phyloP scores from a whole-genome alignment of 352 stramenopile genomes.

The Globisporangium polare region DNA sequence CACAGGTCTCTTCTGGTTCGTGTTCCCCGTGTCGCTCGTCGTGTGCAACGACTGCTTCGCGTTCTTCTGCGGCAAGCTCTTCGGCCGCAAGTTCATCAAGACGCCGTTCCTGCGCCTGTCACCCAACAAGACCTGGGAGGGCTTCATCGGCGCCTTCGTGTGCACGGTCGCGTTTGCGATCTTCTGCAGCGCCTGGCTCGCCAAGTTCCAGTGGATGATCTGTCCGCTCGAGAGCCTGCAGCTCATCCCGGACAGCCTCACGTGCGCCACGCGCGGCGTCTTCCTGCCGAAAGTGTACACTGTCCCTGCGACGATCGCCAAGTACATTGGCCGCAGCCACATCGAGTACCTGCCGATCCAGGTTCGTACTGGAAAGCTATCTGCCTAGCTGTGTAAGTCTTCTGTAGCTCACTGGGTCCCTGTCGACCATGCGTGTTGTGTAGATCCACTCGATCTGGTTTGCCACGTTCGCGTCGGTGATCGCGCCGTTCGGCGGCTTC shows the following conservation, averaged over 20 bases:
- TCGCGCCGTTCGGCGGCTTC: conserved; percentile 99
- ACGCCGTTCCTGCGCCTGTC: conserved; percentile 88
- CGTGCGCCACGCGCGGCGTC: conserved; percentile 56
- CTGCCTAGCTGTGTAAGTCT: neutral
- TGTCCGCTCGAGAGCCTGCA: conserved; percentile 88
- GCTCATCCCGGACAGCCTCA: conserved; percentile 63
- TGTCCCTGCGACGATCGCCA: conserved; percentile 72
- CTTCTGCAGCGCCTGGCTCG: conserved; percentile 89
- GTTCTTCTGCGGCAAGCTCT: conserved; percentile 90
- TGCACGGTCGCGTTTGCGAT: conserved; percentile 95
- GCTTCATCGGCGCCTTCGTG: conserved; percentile 96
- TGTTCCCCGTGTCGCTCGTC: conserved; percentile 92
- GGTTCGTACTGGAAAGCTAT: conserved; percentile 21
- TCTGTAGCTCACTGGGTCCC: conserved; percentile 10
- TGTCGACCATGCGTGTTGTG: conserved; percentile 13
- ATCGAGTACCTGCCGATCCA: conserved; percentile 87
- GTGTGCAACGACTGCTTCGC: conserved; percentile 96
- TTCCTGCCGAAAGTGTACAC: conserved; percentile 61
- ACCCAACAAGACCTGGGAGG: conserved; percentile 99
- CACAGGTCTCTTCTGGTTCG: conserved; percentile 93
- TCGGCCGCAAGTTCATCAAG: conserved; percentile 92
- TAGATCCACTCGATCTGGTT: conserved; percentile 97
- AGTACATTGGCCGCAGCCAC: conserved; percentile 67
- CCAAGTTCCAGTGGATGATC: conserved; percentile 93
- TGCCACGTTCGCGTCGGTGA: conserved; percentile 95